A percentile compares a stretch with the other conserved stretches of the same genome.
Evolutionary conservation across 208 protist species (phyloP).

Genomic region (Acanthamoeba royreba): DNA sequence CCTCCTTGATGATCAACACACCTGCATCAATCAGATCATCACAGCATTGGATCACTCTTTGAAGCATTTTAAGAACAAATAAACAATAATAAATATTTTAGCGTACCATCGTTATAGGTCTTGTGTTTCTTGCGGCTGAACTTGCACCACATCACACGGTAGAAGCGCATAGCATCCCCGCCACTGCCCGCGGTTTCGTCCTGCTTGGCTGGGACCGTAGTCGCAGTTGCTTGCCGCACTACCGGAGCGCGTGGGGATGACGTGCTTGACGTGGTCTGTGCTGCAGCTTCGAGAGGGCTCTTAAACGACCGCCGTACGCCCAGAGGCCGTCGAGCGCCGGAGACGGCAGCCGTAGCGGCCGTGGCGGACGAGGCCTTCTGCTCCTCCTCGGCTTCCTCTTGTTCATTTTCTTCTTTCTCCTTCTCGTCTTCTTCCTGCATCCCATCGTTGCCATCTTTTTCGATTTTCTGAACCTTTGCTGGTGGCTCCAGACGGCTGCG

Average conservation of each 20-base stretch:
- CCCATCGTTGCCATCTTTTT: no score
- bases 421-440: background rate
- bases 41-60: background rate
- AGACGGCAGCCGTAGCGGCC: no score
- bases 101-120: conserved; percentile 36
- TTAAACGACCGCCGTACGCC: no score
- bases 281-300: no score
- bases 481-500: no score
- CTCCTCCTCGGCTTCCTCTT: no score
- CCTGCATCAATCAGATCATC: background rate
- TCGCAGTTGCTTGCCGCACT: background rate
- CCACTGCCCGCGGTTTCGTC: background rate
- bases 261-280: no score
- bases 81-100: background rate
- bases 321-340: no score
- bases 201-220: background rate
- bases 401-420: background rate
- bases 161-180: background rate
- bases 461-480: no score
- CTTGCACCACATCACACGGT: conserved; percentile 43
- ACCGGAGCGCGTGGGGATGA: no score
- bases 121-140: conserved; percentile 48
- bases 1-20: conserved; percentile 22
- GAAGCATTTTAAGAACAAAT: background rate
- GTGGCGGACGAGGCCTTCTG: no score